Percentiles rank a stretch among this genome's conserved stretches.
phyloP scores from a whole-genome alignment of 2,329 filamentous ascomycete genomes.

The Fusarium palustre region DNA sequence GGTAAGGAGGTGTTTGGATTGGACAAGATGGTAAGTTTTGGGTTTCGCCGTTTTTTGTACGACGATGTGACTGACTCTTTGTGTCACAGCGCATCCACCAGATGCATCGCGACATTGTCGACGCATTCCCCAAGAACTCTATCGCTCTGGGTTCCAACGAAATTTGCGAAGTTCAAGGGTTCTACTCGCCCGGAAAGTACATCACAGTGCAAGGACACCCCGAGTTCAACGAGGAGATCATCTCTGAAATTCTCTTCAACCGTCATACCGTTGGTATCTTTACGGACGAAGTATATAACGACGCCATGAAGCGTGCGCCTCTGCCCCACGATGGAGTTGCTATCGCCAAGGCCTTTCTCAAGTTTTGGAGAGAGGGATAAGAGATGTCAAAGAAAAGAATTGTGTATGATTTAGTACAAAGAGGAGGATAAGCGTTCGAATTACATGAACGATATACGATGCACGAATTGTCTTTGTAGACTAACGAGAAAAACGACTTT shows the following conservation, averaged over 20 bases:
- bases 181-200: constrained; percentile 55
- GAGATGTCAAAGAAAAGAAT: background rate
- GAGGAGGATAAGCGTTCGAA: constrained; percentile 14
- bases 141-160: constrained; percentile 57
- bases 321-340: constrained; percentile 82
- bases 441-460: constrained; percentile 13
- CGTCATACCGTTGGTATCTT: constrained; percentile 77
- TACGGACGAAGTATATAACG: constrained; percentile 73
- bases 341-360: constrained; percentile 79
- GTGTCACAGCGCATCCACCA: constrained; percentile 56
- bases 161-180: constrained; percentile 57
- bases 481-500: constrained; percentile 13
- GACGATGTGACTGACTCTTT: constrained; percentile 70
- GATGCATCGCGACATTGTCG: constrained; percentile 61
- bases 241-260: constrained; percentile 55
- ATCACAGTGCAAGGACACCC: constrained; percentile 62
- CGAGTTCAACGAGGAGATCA: constrained; percentile 57
- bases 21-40: constrained; percentile 48
- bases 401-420: background rate
- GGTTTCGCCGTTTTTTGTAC: constrained; percentile 59
- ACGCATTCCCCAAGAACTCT: constrained; percentile 54
- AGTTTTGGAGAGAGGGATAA: constrained; percentile 74
- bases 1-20: constrained; percentile 56
- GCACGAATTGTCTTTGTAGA: constrained; percentile 12
- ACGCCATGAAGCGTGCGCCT: constrained; percentile 73